These are phyloP conservation scores for Serendipita sp. DNA, from an alignment of 768 basidiomycete genomes.

Conservation along the genomic window DNA sequence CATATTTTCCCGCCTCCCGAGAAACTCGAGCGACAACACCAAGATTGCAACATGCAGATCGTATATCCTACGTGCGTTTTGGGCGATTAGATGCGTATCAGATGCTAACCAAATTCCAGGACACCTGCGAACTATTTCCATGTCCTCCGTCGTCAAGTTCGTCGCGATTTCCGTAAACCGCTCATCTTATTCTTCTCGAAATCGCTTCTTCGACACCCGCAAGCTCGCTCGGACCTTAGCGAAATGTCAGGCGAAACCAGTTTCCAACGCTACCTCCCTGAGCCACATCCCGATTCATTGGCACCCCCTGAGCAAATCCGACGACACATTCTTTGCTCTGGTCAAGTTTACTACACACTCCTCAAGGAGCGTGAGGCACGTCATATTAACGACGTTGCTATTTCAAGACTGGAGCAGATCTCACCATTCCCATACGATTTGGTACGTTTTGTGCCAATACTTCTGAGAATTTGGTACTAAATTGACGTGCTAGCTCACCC, in stretches of 20 bases:
- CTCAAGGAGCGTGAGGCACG: constrained; percentile 80
- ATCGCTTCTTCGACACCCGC: constrained; percentile 85
- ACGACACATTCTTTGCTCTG: constrained; percentile 81
- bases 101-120: constrained; percentile 22
- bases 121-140: constrained; percentile 98
- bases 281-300: constrained; percentile 53
- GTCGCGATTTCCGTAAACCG: constrained; percentile 98
- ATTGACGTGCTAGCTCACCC: constrained; percentile 44
- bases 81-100: background rate
- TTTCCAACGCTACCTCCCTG: constrained; percentile 91
- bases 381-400: constrained; percentile 84
- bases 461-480: constrained; percentile 3
- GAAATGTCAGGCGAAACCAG: constrained; percentile 81
- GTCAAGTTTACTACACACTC: constrained; percentile 86
- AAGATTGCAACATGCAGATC: constrained; percentile 99
- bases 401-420: constrained; percentile 86
- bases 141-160: constrained; percentile 88
- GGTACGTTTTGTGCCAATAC: constrained; percentile 27
- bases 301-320: constrained; percentile 74
- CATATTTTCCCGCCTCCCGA: constrained; percentile 72
- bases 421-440: constrained; percentile 97
- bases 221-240: constrained; percentile 65
- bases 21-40: constrained; percentile 88
- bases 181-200: constrained; percentile 96
- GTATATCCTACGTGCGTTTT: constrained; percentile 79